Conservation (phyloP, 2,329 filamentous ascomycete species). For the Aspergillus sp. region DNA sequence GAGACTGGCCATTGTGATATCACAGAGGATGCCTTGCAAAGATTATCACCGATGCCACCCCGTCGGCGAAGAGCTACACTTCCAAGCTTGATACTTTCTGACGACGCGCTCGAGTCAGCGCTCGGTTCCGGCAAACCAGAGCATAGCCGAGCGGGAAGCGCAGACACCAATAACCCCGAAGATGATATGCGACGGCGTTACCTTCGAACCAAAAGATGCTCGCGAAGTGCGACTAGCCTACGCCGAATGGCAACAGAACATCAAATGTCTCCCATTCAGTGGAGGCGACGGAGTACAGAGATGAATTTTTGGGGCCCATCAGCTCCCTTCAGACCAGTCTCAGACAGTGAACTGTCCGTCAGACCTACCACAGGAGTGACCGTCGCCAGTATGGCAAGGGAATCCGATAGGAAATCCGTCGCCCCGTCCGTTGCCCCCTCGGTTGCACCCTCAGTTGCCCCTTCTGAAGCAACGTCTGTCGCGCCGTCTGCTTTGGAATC, state of each 20-base stretch:
- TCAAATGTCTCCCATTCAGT: slow-evolving; percentile 36
- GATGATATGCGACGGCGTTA: slow-evolving; percentile 8
- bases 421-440: neutral
- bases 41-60: slow-evolving; percentile 15
- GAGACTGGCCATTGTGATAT: slow-evolving; percentile 1
- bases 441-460: neutral
- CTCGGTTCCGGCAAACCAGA: slow-evolving; percentile 13
- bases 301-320: slow-evolving; percentile 27
- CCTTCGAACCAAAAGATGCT: slow-evolving; percentile 36
- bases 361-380: slow-evolving; percentile 25
- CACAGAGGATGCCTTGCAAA: neutral
- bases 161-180: slow-evolving; percentile 13
- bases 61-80: slow-evolving; percentile 39
- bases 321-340: slow-evolving; percentile 24
- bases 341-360: slow-evolving; percentile 21
- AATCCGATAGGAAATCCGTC: slow-evolving; percentile 4
- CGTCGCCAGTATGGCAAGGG: slow-evolving; percentile 20
- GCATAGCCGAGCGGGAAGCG: slow-evolving; percentile 7
- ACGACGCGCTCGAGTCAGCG: slow-evolving; percentile 27
- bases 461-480: neutral
- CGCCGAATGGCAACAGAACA: slow-evolving; percentile 29
- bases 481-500: slow-evolving; percentile 14
- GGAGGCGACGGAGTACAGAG: slow-evolving; percentile 38
- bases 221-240: slow-evolving; percentile 40
- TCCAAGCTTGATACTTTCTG: slow-evolving; percentile 40